phyloP scores from a whole-genome alignment of 257 asterid species.

The Capsicum chinense region DNA sequence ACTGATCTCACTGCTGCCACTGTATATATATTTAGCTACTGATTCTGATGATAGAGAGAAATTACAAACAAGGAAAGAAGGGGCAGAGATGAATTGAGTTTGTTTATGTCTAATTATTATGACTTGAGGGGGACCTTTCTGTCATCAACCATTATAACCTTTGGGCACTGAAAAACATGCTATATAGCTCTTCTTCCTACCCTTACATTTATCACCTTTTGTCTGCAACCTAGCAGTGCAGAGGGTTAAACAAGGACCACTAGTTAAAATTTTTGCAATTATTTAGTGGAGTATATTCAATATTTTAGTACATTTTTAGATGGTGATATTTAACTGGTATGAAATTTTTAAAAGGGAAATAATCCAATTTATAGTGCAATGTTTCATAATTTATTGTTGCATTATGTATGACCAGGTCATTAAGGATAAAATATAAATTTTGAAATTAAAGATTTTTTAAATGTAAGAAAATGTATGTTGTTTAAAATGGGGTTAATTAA shows the following conservation, averaged over 20 bases:
- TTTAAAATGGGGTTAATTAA: background rate
- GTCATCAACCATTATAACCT: slow-evolving; percentile 59
- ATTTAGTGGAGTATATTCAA: no score
- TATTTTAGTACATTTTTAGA: background rate
- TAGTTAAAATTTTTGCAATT: no score
- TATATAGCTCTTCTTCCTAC: slow-evolving; percentile 27
- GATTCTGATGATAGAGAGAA: slow-evolving; percentile 54
- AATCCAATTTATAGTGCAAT: background rate
- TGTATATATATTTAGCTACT: slow-evolving; percentile 32
- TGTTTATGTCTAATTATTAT: slow-evolving; percentile 47
- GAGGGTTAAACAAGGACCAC: slow-evolving; percentile 37
- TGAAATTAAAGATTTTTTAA: background rate
- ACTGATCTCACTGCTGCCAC: background rate
- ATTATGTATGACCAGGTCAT: background rate
- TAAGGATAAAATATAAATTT: background rate
- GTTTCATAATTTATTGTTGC: background rate
- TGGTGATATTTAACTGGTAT: background rate
- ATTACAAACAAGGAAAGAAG: background rate
- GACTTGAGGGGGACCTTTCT: slow-evolving; percentile 68
- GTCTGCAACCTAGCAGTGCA: slow-evolving; percentile 54
- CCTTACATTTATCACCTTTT: slow-evolving; percentile 18
- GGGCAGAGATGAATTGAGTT: slow-evolving; percentile 38
- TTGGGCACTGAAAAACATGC: slow-evolving; percentile 98
- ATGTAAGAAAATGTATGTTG: background rate
- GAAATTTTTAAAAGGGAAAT: background rate